Evolutionary conservation across 345 rosid genomes (phyloP).

Genomic region (Salix arbutifolia): DNA sequence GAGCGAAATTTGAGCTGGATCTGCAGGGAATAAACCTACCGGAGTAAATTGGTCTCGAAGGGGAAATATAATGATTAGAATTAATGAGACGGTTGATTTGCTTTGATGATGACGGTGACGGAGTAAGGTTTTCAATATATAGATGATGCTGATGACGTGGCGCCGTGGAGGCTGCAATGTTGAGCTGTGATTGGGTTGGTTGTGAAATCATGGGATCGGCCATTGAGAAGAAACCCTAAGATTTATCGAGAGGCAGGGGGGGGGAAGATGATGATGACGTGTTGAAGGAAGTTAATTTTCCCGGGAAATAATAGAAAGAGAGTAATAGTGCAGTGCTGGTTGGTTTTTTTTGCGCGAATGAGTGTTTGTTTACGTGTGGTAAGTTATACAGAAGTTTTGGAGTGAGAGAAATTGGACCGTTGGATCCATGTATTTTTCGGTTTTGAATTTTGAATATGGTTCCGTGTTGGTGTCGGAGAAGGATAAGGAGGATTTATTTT

Average conservation of each 20-base stretch:
- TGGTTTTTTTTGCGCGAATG: not conserved
- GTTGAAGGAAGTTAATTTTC: constrained; percentile 12
- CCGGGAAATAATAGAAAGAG: constrained; percentile 10
- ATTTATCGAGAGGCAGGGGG: constrained; percentile 2
- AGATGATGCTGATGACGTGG: constrained; percentile 31
- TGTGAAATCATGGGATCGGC: constrained; percentile 18
- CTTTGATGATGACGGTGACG: constrained; percentile 29
- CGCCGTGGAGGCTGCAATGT: constrained; percentile 29
- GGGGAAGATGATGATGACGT: not conserved
- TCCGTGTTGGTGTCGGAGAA: not conserved
- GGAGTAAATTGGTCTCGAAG: constrained; percentile 79
- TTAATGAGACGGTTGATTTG: constrained; percentile 75
- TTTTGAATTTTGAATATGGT: not conserved
- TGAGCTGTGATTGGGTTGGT: not conserved
- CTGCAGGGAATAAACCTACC: constrained; percentile 95
- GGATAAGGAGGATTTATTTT: not conserved
- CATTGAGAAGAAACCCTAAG: constrained; percentile 7
- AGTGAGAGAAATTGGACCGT: not conserved
- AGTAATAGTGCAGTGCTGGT: not conserved
- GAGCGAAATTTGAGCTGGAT: constrained; percentile 85
- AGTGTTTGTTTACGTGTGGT: not conserved
- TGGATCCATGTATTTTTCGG: not conserved
- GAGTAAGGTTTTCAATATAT: constrained; percentile 33
- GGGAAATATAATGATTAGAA: constrained; percentile 54
- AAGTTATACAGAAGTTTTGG: not conserved